Evolutionary conservation across 306 rosid genomes (phyloP).

Genomic region (Pterocarpus macrocarpus): DNA sequence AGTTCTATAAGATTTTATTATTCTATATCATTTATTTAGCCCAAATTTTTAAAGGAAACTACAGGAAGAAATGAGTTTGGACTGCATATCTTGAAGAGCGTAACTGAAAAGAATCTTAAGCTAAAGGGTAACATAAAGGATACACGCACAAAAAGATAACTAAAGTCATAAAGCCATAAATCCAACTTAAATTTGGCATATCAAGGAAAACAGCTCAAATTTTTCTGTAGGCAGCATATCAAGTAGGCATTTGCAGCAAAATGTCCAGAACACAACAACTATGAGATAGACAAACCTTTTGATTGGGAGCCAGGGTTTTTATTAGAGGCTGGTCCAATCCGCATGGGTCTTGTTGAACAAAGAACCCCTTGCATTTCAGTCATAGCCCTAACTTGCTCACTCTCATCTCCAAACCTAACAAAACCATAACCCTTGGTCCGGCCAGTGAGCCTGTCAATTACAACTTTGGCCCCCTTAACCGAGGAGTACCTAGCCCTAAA

Average conservation of each 20-base stretch:
- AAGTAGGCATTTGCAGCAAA: constrained; percentile 10
- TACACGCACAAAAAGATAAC: constrained; percentile 29
- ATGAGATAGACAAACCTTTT: constrained; percentile 65
- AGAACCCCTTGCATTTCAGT: constrained; percentile 95
- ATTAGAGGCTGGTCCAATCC: constrained; percentile 96
- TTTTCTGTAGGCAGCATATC: background rate
- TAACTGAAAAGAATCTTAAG: constrained; percentile 54
- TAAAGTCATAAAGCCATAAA: background rate
- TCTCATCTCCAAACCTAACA: constrained; percentile 89
- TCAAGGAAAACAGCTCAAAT: background rate
- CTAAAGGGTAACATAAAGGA: constrained; percentile 31
- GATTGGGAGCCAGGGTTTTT: constrained; percentile 82
- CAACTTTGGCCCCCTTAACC: constrained; percentile 92
- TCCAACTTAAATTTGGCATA: constrained; percentile 3
- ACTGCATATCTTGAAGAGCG: constrained; percentile 64
- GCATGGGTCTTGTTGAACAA: constrained; percentile 94
- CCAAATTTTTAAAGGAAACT: constrained; percentile 71
- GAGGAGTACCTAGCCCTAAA: constrained; percentile 71
- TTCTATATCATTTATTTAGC: constrained; percentile 62
- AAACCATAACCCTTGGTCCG: constrained; percentile 97
- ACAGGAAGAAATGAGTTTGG: constrained; percentile 66
- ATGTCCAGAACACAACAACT: constrained; percentile 8
- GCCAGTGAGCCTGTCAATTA: constrained; percentile 90
- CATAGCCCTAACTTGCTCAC: constrained; percentile 88
- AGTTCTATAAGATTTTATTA: constrained; percentile 77